Base-by-base conservation (phyloP, 257 asterid species). In the Petunia secreta region DNA sequence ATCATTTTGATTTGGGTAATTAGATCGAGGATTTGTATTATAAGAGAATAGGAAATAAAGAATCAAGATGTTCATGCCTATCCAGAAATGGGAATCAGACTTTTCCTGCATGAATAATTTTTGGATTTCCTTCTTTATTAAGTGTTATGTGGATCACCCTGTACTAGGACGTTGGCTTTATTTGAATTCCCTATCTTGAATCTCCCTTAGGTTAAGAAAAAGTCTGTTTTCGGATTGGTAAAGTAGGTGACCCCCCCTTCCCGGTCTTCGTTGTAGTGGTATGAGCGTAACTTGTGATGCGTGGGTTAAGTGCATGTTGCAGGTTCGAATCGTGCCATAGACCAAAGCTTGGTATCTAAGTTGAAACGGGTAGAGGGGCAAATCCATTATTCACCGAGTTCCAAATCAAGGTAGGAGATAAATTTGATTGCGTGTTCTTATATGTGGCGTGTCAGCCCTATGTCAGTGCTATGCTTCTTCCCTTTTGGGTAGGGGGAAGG, bases 1-100 rank as follows among this genome's bases (percentile, higher is more conserved):
- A 13, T 65, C 50, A n/a, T 64, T 64, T 64, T 64, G 73, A 50
- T 65, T 65, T 65, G 73, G 50, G 50, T 65, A 39, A 65, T 65
- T 65, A 39, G 73, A 64, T 11, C 6, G 73, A 14, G 73, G 73
- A 65, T 39, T 39, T 65, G 50, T 65, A 65, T 65, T 13, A 65
- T 65, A 65, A 65, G 54, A 65, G 34, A 39, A 14, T 1, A 39
- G 15, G 50, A 65, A 39, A 65, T 65, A 65, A 39, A 50, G 73
- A 65, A 13, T 65, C 73, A 2, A 39, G 14, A 65, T 65, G 50
- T n/a, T 39, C 73, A 38, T 65, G 50, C 73, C 50, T 65, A 65
- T 39, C 50, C 2, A 16, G 13, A 64, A 64, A 65, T 10, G 15
- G 6, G 50, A 39, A 38, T 14, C 34, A 65, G 39, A 65, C 50